Percentiles rank a stretch among this genome's conserved stretches.
Conservation (phyloP, 805 yeast genomes). For the Clavispora santaluciae region DNA sequence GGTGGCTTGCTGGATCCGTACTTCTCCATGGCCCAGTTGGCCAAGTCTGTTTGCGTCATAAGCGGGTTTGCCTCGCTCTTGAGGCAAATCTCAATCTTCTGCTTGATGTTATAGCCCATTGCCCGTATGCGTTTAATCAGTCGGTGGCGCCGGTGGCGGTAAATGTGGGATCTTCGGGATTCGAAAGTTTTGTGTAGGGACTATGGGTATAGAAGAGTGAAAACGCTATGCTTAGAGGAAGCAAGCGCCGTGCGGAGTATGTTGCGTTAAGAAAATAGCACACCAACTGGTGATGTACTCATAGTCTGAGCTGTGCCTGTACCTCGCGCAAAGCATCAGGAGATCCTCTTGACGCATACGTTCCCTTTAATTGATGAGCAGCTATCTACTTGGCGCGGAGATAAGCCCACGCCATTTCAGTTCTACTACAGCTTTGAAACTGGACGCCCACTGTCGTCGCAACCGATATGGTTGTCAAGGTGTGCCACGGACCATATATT, state of each 20-base stretch:
- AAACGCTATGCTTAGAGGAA: neutral
- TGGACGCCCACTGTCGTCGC: no score
- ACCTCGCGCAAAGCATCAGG: neutral
- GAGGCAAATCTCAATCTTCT: slow-evolving; percentile 61
- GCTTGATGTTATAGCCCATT: slow-evolving; percentile 58
- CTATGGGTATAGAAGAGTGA: neutral
- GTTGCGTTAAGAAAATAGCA: neutral
- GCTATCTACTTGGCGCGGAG: no score
- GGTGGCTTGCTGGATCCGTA: slow-evolving; percentile 52
- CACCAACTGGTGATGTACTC: neutral
- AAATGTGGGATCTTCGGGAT: neutral
- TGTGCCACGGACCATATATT: neutral
- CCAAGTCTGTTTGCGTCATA: slow-evolving; percentile 64
- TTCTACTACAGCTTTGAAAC: no score
- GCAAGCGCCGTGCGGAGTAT: neutral
- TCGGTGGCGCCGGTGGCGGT: neutral
- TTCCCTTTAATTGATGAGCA: no score
- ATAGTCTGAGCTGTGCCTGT: neutral
- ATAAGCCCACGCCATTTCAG: no score
- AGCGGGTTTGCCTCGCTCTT: slow-evolving; percentile 64
- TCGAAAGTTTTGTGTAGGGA: neutral
- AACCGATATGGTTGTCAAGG: neutral
- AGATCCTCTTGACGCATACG: neutral
- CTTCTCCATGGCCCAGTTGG: slow-evolving; percentile 56
- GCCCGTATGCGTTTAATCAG: neutral